phyloP scores from a whole-genome alignment of 345 rosid genomes.

The Orychophragmus violaceus region DNA sequence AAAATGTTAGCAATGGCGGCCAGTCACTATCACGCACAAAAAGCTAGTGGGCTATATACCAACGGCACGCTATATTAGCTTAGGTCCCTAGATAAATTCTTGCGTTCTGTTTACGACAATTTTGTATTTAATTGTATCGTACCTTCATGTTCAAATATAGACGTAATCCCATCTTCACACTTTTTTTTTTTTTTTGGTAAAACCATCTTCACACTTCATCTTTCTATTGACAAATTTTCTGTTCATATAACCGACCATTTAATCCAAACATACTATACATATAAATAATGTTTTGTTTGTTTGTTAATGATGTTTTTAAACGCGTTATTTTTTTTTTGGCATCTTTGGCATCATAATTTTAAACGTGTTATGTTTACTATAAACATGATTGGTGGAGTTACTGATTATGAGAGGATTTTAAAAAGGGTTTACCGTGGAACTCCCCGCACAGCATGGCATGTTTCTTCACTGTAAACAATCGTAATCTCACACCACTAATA shows the following conservation, averaged over 20 bases:
- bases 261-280: neutral
- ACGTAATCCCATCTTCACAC: slow-evolving; percentile 26
- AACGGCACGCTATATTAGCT: slow-evolving; percentile 8
- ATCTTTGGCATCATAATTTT: no score
- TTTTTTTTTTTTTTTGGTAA: no score
- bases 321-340: no score
- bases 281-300: no score
- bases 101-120: neutral
- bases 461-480: neutral
- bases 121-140: neutral
- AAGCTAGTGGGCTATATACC: neutral
- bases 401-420: neutral
- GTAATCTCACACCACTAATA: slow-evolving; percentile 8
- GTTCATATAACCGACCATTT: neutral
- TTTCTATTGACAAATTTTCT: neutral
- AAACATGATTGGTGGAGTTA: neutral
- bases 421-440: neutral
- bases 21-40: slow-evolving; percentile 13
- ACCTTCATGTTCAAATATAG: neutral
- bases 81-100: neutral
- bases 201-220: slow-evolving; percentile 12
- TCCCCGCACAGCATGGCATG: neutral
- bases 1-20: neutral
- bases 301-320: neutral
- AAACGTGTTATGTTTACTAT: neutral